phyloP scores from a whole-genome alignment of 345 rosid genomes.

The Conringia planisiliqua region DNA sequence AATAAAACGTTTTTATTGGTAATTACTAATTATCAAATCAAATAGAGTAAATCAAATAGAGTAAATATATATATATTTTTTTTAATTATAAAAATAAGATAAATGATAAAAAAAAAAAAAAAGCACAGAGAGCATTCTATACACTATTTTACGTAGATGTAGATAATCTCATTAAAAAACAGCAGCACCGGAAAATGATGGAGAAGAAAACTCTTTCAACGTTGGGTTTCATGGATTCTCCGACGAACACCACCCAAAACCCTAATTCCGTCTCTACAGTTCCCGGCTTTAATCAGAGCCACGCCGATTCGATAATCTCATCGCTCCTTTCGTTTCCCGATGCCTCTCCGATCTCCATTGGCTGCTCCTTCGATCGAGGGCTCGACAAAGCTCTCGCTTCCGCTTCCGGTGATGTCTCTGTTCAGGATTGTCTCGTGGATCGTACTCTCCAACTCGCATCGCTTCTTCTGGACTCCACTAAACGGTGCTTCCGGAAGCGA shows the following conservation, averaged over 20 bases:
- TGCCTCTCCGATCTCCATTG: conserved; percentile 41
- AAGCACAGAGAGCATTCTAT: no score
- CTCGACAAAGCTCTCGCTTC: conserved; percentile 50
- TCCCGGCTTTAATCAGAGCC: neutral
- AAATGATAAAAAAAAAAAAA: no score
- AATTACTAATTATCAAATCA: no score
- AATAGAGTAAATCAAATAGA: no score
- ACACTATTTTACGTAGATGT: no score
- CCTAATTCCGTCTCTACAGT: neutral
- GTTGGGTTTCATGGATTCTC: conserved; percentile 16
- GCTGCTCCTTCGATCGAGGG: conserved; percentile 56
- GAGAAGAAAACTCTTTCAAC: neutral
- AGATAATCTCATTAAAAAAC: no score
- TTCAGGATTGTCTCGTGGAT: conserved; percentile 56
- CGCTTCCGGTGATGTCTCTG: conserved; percentile 37
- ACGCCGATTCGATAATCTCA: conserved; percentile 15
- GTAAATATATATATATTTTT: no score
- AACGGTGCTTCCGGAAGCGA: conserved; percentile 61
- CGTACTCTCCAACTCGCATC: conserved; percentile 60
- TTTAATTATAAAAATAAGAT: no score
- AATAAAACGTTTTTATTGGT: no score
- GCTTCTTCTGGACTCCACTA: conserved; percentile 57
- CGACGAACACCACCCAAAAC: neutral
- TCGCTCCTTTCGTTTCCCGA: conserved; percentile 24
- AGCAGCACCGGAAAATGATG: no score